Base-by-base conservation (phyloP, 208 protist genomes). In the Acanthamoeba castellanii region DNA sequence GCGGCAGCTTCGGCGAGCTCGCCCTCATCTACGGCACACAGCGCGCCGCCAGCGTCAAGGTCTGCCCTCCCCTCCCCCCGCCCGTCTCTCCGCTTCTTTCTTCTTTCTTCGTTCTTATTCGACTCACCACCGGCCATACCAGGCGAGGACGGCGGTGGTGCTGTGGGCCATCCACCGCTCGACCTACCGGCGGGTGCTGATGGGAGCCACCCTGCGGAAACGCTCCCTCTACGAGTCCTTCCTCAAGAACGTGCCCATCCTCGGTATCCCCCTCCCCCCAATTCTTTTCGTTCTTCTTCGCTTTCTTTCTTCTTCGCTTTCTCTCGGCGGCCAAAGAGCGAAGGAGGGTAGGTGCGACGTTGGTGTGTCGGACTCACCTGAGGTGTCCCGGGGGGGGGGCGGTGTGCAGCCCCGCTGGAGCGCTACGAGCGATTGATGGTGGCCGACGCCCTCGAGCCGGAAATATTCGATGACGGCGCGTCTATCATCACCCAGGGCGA, bases 1-100 rank as follows among this genome's bases (percentile, higher is more conserved):
- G 94, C n/a, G 96, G 95, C 34, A 95, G 66, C 32, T 98, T 98
- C 93, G 98, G 98, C 32, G 98, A 98, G 93, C 95, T 98, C 2
- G 97, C 97, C 6, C 95, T 98, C 30, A 98, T 98, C 95, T 98
- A 98, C 88, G 94, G 96, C 92, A 78, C 55, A 5, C 78, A 59
- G 27, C 50, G 95, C 27, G 91, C 95, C 92, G 95, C 95, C 47
- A 93, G 74, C 61, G 87, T 96, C 42, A 96, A 95, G 74, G 92
- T 94, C n/a, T 45, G 9, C n/a, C 20, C 37, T 42, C 68, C 30
- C 30, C 37, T 42, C 32, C 30, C 37, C 30, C 30, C 8, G 16
- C 8, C 20, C 3, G 11, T 7, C 30, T 18, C 4, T 76, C 3
- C n/a, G 7, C 30, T 42, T 6, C 18, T 42, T 76, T 42, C 30